phyloP scores from a whole-genome alignment of 306 rosid species.

The Sindora glabra region DNA sequence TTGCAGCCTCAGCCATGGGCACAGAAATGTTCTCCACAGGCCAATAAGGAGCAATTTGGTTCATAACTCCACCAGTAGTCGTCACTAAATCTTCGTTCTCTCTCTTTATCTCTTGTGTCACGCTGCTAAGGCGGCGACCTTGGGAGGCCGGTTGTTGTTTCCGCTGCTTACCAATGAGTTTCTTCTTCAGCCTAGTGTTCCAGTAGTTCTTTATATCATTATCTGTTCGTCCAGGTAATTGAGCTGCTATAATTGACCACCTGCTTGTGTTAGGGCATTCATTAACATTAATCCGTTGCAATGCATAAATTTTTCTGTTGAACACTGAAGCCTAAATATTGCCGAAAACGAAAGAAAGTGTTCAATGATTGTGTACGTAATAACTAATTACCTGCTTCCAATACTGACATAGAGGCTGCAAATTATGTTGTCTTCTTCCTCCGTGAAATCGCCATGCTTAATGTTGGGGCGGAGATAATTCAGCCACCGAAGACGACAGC shows the following conservation, averaged over 20 bases:
- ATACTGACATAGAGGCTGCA: conserved; percentile 81
- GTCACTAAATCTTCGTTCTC: conserved; percentile 22
- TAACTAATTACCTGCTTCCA: conserved; percentile 76
- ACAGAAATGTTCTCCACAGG: conserved; percentile 23
- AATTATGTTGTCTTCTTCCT: conserved; percentile 90
- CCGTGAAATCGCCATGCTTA: conserved; percentile 88
- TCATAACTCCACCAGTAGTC: conserved; percentile 1
- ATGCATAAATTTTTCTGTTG: too few species aligned
- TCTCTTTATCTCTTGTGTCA: conserved; percentile 46
- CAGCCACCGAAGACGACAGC: conserved; percentile 94
- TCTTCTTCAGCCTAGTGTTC: conserved; percentile 95
- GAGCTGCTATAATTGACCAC: conserved; percentile 98
- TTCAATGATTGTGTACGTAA: not conserved
- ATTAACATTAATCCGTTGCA: not conserved
- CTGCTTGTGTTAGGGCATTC: conserved; percentile 20
- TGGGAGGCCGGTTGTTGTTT: conserved; percentile 50
- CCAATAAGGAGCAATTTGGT: conserved; percentile 33
- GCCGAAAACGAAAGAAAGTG: not conserved
- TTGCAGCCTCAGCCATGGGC: conserved; percentile 15
- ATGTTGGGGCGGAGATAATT: conserved; percentile 93
- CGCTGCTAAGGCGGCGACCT: conserved; percentile 27
- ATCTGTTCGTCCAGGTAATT: conserved; percentile 89
- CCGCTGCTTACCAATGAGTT: conserved; percentile 73
- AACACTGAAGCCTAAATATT: not conserved
- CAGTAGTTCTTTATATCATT: conserved; percentile 95